Base-by-base conservation (phyloP, 2,329 filamentous ascomycete genomes). In the Cladosporium cucumerinum region DNA sequence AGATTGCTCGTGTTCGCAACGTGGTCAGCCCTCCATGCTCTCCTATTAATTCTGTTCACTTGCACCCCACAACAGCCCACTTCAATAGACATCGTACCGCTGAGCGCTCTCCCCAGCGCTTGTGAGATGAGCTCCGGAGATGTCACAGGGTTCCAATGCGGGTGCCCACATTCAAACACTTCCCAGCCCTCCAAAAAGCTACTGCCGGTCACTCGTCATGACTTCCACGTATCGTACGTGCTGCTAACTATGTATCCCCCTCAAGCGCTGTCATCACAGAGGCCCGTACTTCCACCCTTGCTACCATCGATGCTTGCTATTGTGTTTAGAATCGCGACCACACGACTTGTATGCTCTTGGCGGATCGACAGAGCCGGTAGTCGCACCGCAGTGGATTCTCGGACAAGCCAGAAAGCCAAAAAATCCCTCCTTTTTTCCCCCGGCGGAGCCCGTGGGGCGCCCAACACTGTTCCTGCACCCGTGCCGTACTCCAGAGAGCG, bases 141-240 rank as follows among this genome's bases (percentile, higher is more conserved):
- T 30, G 51, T 54, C 51, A 54, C 51, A 54, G 51, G 54, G 59
- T 32, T 61, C 57, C 21, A 30, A 39, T 46, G 34, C 60, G 60
- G 60, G 60, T 62, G 60, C 60, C 60, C 60, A 62, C 60, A 62
- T 62, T 21, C 34, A 54, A 62, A 62, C 60, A 49, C 49, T 54
- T 54, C 60, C 60, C 60, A 62, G 60, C 60, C 51, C 49, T 55
- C 60, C 34, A 25, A 18, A 18, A 46, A 46, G 39, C n/a, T 21
- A 46, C n/a, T 39, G 51, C 23, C 30, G 58, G 51, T 43, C 60
- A 18, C 49, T 61, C 60, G 49, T 62, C 60, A 62, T 62, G 60
- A 62, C 60, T 62, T 62, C 25, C 49, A 62, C 26, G 11, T 11
- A 34, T 26, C 23, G 16, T 10, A 23, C 32, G 5, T 58, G 48